Evolutionary conservation across 2,329 filamentous ascomycete species (phyloP), one percentile per base, ranked within the genome.

Genomic region (Aspergillus sp.): DNA sequence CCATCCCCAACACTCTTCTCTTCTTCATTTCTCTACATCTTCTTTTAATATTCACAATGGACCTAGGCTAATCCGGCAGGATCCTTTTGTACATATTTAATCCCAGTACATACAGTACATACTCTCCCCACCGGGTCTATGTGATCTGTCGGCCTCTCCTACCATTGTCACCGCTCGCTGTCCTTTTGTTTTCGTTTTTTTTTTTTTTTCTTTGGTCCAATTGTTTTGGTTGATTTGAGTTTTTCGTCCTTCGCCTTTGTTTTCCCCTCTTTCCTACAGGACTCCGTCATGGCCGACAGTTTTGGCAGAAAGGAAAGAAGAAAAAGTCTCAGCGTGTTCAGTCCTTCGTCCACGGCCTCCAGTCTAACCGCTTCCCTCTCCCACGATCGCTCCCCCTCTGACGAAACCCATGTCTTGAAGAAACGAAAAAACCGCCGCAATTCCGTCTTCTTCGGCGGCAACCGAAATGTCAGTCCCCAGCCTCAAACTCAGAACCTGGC

Each of bases 331-430:
- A 62, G 63, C 47, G 53, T 66, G 45, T 66, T 68, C 53, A 60
- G 56, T 33, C 56, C 63, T 27, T 60, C 60, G 12, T 54, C 60
- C 39, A 51, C 56, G 19, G 51, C 58, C 48, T 54, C 60, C 3
- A 51, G 53, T 41, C 48, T 54, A 35, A 52, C 55, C 50, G 55
- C 42, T 49, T 54, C 53, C 27, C 44, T 48, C 9, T 48, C 59
- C 33, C 67, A 70, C 47, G 60, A 62, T 50, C 66, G 64, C 45
- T 65, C 67, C 27, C 61, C 67, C 15, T 68, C 68, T 7, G 67
- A 70, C 48, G 68, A 69, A 50, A 53, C 50, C 32, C 56, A 63
- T 44, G 57, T 57, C 22, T 50, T 61, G 52, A 63, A 61, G 43
- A 68, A 67, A 30, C 25, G 10, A 57, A 67, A 60, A 53, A 33